A percentile compares a stretch with the other conserved stretches of the same genome.
These are phyloP conservation scores for Sporobolomyces pararoseus DNA, from an alignment of 768 basidiomycete species.

Conservation along the genomic window DNA sequence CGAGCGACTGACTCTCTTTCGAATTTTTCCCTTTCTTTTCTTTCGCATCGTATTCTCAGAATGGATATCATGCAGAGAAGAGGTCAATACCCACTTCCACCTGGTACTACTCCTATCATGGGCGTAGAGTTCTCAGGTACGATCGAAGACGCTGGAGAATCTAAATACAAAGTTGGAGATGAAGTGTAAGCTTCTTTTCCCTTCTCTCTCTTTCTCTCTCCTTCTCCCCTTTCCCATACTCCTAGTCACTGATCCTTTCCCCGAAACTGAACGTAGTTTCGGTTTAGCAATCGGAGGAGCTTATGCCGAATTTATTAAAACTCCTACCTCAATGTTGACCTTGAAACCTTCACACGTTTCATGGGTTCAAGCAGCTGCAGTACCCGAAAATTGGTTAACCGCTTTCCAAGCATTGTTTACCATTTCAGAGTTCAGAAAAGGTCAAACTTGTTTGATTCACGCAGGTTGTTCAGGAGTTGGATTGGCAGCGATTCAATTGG, in stretches of 20 bases:
- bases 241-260: not conserved
- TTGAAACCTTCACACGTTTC: constrained; percentile 69
- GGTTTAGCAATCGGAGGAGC: constrained; percentile 44
- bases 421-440: constrained; percentile 64
- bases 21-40: too few relatives aligned
- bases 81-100: constrained; percentile 43
- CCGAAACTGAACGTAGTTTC: constrained; percentile 26
- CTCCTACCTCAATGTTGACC: constrained; percentile 64
- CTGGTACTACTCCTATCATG: constrained; percentile 39
- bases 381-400: constrained; percentile 80
- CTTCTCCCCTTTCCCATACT: not conserved
- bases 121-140: constrained; percentile 46
- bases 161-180: constrained; percentile 39
- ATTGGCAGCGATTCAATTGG: constrained; percentile 79
- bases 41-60: constrained; percentile 15
- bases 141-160: constrained; percentile 28
- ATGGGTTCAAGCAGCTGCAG: constrained; percentile 76
- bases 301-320: constrained; percentile 54
- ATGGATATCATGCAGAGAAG: constrained; percentile 42
- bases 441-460: constrained; percentile 77
- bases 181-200: constrained; percentile 40
- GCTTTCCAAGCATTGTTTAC: constrained; percentile 60
- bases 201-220: not conserved
- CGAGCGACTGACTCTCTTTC: too few relatives aligned
- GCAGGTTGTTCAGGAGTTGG: constrained; percentile 90